Percentiles rank a stretch among this genome's conserved stretches.
These are phyloP conservation scores for Mucor plumbeus DNA, from an alignment of 371 early-diverging fungal species.

Conservation along the genomic window DNA sequence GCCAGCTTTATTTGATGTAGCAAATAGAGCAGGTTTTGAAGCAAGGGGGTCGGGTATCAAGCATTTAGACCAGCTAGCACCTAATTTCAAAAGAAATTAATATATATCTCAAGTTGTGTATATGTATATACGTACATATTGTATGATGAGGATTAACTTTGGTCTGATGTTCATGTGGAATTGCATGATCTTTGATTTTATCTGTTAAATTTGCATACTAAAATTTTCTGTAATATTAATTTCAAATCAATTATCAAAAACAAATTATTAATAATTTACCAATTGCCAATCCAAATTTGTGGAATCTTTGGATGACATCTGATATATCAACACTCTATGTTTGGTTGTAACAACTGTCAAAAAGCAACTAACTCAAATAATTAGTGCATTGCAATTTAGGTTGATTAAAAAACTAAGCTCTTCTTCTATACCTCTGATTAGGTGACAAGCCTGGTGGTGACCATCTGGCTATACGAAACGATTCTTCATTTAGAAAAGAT, in stretches of 20 bases:
- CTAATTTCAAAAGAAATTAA: background rate
- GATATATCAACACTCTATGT: conserved; percentile 36
- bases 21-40: conserved; percentile 25
- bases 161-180: background rate
- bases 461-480: conserved; percentile 38
- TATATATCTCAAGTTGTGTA: background rate
- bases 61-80: conserved; percentile 32
- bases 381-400: background rate
- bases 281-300: conserved; percentile 28
- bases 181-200: conserved; percentile 11
- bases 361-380: conserved; percentile 26
- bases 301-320: conserved; percentile 20
- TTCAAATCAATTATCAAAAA: background rate
- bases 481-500: conserved; percentile 27
- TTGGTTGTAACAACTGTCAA: conserved; percentile 42
- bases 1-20: conserved; percentile 35
- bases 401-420: too few species aligned
- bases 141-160: conserved; percentile 23
- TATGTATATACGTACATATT: conserved; percentile 19
- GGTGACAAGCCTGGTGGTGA: conserved; percentile 34
- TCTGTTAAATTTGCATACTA: conserved; percentile 29
- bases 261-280: conserved; percentile 10
- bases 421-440: conserved; percentile 25
- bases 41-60: conserved; percentile 24
- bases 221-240: background rate